Evolutionary conservation across 345 rosid species (phyloP).

Genomic region (Turnera subulata): DNA sequence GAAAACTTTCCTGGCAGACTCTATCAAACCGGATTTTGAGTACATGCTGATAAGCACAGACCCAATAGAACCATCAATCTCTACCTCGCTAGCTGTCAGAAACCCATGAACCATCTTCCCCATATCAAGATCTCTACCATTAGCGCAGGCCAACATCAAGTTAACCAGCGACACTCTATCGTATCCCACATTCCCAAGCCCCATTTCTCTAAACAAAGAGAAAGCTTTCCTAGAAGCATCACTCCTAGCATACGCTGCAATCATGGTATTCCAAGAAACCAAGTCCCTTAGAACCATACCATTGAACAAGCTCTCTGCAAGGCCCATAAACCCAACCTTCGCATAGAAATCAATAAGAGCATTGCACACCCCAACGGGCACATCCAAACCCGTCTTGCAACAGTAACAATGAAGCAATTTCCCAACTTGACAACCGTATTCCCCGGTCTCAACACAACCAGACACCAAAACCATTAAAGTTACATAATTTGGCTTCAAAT

Average conservation of each 20-base stretch:
- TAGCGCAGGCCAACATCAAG: conserved; percentile 20
- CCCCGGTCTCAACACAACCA: conserved; percentile 19
- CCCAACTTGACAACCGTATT: conserved; percentile 6
- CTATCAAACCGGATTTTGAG: conserved; percentile 12
- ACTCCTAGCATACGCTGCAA: conserved; percentile 29
- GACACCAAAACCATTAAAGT: conserved; percentile 23
- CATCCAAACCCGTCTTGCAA: conserved; percentile 15
- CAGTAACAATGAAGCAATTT: conserved; percentile 21
- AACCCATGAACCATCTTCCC: conserved; percentile 18
- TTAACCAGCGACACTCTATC: conserved; percentile 24
- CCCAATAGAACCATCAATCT: conserved; percentile 15
- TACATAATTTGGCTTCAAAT: conserved; percentile 25
- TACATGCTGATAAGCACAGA: conserved; percentile 21
- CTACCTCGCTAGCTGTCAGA: conserved; percentile 16
- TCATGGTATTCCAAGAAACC: conserved; percentile 36
- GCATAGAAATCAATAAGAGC: conserved; percentile 28
- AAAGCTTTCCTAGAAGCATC: conserved; percentile 7
- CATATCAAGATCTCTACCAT: conserved; percentile 2
- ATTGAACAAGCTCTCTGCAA: conserved; percentile 20
- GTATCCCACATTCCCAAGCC: conserved; percentile 7
- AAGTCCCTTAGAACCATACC: conserved; percentile 19
- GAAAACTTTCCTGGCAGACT: conserved; percentile 18
- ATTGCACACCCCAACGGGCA: conserved; percentile 15
- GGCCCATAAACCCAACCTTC: conserved; percentile 14
- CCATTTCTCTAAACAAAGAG: conserved; percentile 24